Evolutionary conservation across 83 land plant species (phyloP), one percentile per base, ranked within the genome.

Genomic region (Picea abies): DNA sequence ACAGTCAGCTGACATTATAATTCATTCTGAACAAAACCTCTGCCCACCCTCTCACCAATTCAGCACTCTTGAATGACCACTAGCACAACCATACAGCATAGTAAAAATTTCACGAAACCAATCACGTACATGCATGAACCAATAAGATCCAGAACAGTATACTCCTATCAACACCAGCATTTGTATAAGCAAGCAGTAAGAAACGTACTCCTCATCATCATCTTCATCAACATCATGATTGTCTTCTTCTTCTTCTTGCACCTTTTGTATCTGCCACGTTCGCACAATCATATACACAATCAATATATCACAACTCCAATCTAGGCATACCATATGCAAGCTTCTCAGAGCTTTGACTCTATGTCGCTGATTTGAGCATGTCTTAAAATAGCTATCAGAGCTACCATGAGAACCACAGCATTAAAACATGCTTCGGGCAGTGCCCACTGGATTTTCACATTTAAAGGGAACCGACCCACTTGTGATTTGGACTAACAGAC

Each of bases 251-350:
- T 11, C 58, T 11, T 52, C 58, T 52, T 52, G 22, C 49, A 19
- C 75, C 75, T 70, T 70, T 70, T 44, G 75, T 35, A 44, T 70
- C 75, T 70, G 49, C 49, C 49, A 70, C 47, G 75, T 70, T 19
- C 47, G n/a, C 41, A 17, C 49, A 6, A 70, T 17, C 41, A 70
- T 37, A 26, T 14, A 37, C 75, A 70, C 22, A 70, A 70, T 70
- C 19, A 70, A 19, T 70, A 70, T 70, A 16, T 9, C 19, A 15
- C 73, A 52, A 52, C 58, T 3, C 58, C 58, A 52, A 52, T 52
- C 58, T 52, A 11, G 14, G 14, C 58, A 52, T 12, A 11, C 12
- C 58, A 52, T 52, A 52, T 52, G 58, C 58, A 52, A 52, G 14
- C 2, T 52, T 52, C 58, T 3, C 11, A 2, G 58, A 52, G 14